Evolutionary conservation across 305 asterid species (phyloP).

Genomic region (Solanum hybrid): DNA sequence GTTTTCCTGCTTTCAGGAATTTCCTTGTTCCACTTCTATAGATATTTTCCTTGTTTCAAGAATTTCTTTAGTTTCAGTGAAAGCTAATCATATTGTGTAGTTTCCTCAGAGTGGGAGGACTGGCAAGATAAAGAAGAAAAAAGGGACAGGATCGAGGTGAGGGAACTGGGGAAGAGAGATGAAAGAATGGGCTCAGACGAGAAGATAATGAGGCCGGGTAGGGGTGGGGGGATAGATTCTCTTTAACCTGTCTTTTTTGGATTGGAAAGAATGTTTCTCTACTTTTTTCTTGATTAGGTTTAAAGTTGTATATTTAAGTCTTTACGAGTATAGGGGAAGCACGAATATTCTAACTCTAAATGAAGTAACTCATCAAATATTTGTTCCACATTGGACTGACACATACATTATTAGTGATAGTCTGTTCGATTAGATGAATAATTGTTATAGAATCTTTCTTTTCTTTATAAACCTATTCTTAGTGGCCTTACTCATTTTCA

Average conservation of each 20-base stretch:
- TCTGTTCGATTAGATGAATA: neutral
- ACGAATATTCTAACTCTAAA: neutral
- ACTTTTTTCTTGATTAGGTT: neutral
- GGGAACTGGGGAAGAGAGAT: neutral
- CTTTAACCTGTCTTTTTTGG: neutral
- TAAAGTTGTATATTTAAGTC: neutral
- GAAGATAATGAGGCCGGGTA: neutral
- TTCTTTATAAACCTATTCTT: neutral
- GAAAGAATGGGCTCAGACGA: neutral
- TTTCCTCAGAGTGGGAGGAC: neutral
- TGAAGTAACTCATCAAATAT: neutral
- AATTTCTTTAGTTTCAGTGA: neutral
- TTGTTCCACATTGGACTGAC: neutral
- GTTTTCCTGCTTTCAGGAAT: neutral
- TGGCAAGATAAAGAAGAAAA: neutral
- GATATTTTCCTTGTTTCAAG: neutral
- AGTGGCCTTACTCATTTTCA: constrained; percentile 22
- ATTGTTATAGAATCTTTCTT: neutral
- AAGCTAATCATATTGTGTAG: neutral
- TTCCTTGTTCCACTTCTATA: neutral
- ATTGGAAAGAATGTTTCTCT: neutral
- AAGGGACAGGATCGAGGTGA: neutral
- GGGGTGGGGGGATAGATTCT: neutral
- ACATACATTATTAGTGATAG: neutral
- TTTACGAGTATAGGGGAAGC: neutral